These are phyloP conservation scores for Conoideocrella luteorostrata DNA, from an alignment of 2,329 filamentous ascomycete genomes.

Conservation along the genomic window DNA sequence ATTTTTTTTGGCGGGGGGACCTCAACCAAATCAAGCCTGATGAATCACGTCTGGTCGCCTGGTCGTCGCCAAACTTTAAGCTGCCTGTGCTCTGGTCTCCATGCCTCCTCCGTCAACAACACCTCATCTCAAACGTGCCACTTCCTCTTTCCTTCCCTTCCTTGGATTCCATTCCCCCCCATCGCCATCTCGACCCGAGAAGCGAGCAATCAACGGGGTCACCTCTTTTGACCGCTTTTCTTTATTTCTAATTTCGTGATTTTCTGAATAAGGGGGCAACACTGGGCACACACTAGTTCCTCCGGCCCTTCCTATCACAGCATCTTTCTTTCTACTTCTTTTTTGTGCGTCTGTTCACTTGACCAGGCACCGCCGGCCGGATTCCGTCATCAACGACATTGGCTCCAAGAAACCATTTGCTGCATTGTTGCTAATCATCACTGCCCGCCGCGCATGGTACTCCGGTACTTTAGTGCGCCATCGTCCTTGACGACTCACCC, in stretches of 20 bases:
- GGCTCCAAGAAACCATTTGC: constrained; percentile 3
- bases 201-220: neutral
- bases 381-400: constrained; percentile 10
- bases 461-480: constrained; percentile 18
- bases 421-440: constrained; percentile 1
- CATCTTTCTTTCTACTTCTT: constrained; percentile 9
- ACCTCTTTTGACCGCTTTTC: neutral
- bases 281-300: neutral
- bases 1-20: too few species aligned
- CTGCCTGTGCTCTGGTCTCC: neutral
- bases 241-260: neutral
- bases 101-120: constrained; percentile 5
- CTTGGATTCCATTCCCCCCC: neutral
- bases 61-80: neutral
- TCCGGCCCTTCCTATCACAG: neutral
- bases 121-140: constrained; percentile 3
- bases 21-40: too few species aligned
- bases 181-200: constrained; percentile 5
- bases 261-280: neutral
- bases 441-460: constrained; percentile 20
- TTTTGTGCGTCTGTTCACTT: neutral
- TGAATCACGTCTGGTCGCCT: neutral
- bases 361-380: constrained; percentile 17
- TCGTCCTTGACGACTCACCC: constrained; percentile 20
- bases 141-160: constrained; percentile 1